Percentiles rank a stretch among this genome's conserved stretches.
phyloP scores from a whole-genome alignment of 208 protist genomes.

The Crithidia mellificae region DNA sequence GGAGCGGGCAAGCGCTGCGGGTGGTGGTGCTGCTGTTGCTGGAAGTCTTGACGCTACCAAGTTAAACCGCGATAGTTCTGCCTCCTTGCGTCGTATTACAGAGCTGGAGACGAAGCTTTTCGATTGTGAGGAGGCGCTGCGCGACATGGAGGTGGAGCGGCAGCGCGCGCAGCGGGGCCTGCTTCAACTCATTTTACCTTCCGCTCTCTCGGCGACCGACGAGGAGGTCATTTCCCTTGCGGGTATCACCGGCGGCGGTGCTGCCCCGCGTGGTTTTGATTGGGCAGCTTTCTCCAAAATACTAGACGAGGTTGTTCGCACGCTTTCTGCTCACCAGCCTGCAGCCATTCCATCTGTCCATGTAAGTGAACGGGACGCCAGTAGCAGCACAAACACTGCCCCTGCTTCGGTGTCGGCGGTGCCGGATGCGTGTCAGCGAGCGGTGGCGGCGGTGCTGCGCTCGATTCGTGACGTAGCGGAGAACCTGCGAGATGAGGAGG shows the following conservation, averaged over 20 bases:
- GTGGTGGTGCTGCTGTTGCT: background rate
- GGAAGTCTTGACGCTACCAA: too few relatives aligned
- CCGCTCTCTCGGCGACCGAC: background rate
- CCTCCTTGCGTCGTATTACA: conserved; percentile 12
- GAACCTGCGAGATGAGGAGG: conserved; percentile 12
- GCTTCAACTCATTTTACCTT: conserved; percentile 2
- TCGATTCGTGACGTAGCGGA: conserved; percentile 8
- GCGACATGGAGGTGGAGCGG: conserved; percentile 14
- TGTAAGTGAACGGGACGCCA: too few relatives aligned
- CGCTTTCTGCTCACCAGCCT: background rate
- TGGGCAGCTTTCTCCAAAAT: background rate
- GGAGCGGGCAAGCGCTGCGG: background rate
- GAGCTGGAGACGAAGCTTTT: conserved; percentile 17
- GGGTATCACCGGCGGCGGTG: background rate
- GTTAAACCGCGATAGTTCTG: background rate
- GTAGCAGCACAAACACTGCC: background rate
- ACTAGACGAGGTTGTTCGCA: background rate
- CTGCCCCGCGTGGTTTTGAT: background rate
- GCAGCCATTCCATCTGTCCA: too few relatives aligned
- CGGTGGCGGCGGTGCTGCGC: conserved; percentile 12
- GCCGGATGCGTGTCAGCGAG: conserved; percentile 4
- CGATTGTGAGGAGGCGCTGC: conserved; percentile 17
- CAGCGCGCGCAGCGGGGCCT: conserved; percentile 6
- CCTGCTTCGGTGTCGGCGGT: background rate
- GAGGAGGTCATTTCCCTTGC: background rate